Evolutionary conservation across 2,329 filamentous ascomycete species (phyloP).

Genomic region (Karstenula rhodostoma): DNA sequence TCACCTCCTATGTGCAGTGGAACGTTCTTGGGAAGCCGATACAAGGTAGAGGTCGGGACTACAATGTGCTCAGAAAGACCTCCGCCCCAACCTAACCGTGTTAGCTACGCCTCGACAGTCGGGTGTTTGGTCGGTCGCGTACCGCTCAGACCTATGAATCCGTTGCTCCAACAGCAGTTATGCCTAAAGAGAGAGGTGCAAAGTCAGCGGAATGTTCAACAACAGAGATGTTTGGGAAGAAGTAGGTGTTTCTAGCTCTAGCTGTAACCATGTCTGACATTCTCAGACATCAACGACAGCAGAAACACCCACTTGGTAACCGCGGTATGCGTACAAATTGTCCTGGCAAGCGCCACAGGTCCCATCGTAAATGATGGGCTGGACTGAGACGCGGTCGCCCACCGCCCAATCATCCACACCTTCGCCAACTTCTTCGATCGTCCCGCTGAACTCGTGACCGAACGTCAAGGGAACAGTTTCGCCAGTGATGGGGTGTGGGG

Average conservation of each 20-base stretch:
- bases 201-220: no score
- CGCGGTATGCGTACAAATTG: no score
- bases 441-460: slow-evolving; percentile 63
- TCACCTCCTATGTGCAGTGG: slow-evolving; percentile 58
- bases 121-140: not conserved
- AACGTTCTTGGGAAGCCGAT: slow-evolving; percentile 60
- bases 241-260: no score
- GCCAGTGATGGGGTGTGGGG: slow-evolving; percentile 63
- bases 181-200: no score
- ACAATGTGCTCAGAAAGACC: slow-evolving; percentile 62
- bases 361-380: slow-evolving; percentile 64
- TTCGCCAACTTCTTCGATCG: slow-evolving; percentile 61
- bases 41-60: slow-evolving; percentile 57
- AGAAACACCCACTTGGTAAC: no score
- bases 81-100: slow-evolving; percentile 56
- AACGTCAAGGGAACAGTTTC: slow-evolving; percentile 62
- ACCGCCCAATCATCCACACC: slow-evolving; percentile 58
- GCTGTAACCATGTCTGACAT: no score
- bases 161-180: slow-evolving; percentile 64
- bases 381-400: slow-evolving; percentile 59
- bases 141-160: slow-evolving; percentile 62
- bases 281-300: no score
- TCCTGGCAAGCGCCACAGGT: slow-evolving; percentile 61
- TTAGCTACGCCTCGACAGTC: slow-evolving; percentile 14
- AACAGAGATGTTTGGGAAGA: no score